Percentiles rank a stretch among this genome's conserved stretches.
These are phyloP conservation scores for Botryotinia narcissicola DNA, from an alignment of 2,329 filamentous ascomycete genomes.

Conservation along the genomic window DNA sequence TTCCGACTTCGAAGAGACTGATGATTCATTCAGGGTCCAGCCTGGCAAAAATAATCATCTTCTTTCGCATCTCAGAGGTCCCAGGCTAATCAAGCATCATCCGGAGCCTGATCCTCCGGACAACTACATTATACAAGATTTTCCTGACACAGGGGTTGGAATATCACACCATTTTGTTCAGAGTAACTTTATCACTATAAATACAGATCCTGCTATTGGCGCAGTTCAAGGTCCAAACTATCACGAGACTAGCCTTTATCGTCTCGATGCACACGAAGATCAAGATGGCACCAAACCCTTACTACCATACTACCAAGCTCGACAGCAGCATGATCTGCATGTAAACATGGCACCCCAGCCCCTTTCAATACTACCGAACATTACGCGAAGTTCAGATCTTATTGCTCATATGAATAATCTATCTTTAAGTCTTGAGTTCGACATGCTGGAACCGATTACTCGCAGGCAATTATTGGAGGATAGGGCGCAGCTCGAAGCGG, in stretches of 20 bases:
- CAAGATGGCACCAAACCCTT: constrained; percentile 46
- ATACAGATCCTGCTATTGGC: constrained; percentile 50
- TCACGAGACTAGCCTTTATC: constrained; percentile 45
- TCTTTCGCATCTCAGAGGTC: constrained; percentile 34
- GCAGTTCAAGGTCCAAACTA: constrained; percentile 57
- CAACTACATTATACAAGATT: constrained; percentile 11
- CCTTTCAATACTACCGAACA: not conserved
- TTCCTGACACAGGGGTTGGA: constrained; percentile 30
- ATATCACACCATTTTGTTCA: constrained; percentile 42
- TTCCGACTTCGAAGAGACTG: not conserved
- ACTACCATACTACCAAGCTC: constrained; percentile 43
- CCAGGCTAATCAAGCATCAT: constrained; percentile 51
- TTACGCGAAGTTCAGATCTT: constrained; percentile 6
- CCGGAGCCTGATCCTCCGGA: constrained; percentile 47
- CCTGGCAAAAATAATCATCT: not conserved
- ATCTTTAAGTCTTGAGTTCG: constrained; percentile 8
- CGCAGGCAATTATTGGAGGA: constrained; percentile 11
- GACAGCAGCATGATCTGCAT: constrained; percentile 45
- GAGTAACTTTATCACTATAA: constrained; percentile 43
- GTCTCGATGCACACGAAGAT: constrained; percentile 49
- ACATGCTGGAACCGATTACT: constrained; percentile 1
- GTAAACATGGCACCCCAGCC: not conserved
- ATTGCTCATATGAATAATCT: constrained; percentile 3
- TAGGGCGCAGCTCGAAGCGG: constrained; percentile 6
- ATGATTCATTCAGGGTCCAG: not conserved